Conservation (phyloP, 140 eudicot species). For the Bidens hawaiensis region DNA sequence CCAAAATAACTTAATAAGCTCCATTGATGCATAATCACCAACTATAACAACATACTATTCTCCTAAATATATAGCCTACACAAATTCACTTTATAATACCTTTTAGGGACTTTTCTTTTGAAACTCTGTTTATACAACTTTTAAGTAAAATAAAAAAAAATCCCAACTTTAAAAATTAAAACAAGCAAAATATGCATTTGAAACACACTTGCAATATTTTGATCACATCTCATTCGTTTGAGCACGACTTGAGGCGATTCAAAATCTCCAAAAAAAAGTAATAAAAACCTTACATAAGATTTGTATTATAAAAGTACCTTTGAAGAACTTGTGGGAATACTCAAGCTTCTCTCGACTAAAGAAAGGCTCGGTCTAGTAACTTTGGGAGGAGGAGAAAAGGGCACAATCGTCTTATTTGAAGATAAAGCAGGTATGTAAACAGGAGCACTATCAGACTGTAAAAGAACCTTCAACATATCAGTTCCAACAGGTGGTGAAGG, state of each 20-base stretch:
- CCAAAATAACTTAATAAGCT: slow-evolving; percentile 11
- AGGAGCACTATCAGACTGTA: slow-evolving; percentile 80
- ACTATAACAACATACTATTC: neutral
- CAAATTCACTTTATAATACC: neutral
- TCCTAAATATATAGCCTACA: neutral
- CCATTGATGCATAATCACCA: neutral
- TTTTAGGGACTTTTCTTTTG: neutral
- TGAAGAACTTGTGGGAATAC: slow-evolving; percentile 36
- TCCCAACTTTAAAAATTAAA: neutral
- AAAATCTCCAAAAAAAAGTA: neutral
- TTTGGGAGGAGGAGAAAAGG: slow-evolving; percentile 58
- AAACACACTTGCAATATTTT: neutral
- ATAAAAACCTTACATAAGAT: neutral
- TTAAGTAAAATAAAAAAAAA: neutral
- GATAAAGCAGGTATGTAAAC: slow-evolving; percentile 48
- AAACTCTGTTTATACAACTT: slow-evolving; percentile 1
- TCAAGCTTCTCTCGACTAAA: slow-evolving; percentile 41
- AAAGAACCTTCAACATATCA: slow-evolving; percentile 41
- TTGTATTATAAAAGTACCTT: slow-evolving; percentile 43
- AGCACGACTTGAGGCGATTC: no score
- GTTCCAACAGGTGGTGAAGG: slow-evolving; percentile 74
- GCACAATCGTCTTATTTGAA: slow-evolving; percentile 40
- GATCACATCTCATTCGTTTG: neutral
- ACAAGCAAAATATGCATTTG: neutral
- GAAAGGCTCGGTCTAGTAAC: slow-evolving; percentile 39